Percentiles rank a stretch among this genome's conserved stretches.
These are phyloP conservation scores for Metschnikowia matae DNA, from an alignment of 805 yeast species.

Conservation along the genomic window DNA sequence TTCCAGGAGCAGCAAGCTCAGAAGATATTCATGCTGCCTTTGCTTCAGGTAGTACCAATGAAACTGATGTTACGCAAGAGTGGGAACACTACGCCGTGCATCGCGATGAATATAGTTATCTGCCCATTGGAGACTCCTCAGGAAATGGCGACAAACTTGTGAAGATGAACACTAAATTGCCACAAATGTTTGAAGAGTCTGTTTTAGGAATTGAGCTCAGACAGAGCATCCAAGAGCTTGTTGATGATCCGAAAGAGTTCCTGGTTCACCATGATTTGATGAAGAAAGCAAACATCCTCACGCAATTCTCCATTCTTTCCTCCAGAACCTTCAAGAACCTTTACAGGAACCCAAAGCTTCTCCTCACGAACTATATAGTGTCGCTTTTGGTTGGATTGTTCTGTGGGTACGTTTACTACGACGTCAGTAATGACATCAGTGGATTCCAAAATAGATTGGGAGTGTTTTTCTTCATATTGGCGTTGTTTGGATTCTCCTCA, in stretches of 20 bases:
- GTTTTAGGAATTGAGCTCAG: constrained; percentile 37
- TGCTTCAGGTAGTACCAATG: constrained; percentile 21
- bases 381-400: constrained; percentile 75
- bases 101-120: constrained; percentile 57
- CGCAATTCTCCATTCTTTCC: constrained; percentile 71
- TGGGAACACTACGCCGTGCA: constrained; percentile 87
- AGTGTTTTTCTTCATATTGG: constrained; percentile 81
- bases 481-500: constrained; percentile 91
- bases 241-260: constrained; percentile 22
- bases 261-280: constrained; percentile 31
- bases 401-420: constrained; percentile 81
- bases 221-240: constrained; percentile 31
- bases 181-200: constrained; percentile 36
- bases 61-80: constrained; percentile 63
- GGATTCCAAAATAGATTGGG: constrained; percentile 97
- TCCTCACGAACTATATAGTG: constrained; percentile 77
- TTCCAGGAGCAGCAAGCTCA: constrained; percentile 10
- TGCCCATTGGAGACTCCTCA: constrained; percentile 15
- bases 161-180: constrained; percentile 25
- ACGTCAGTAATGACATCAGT: constrained; percentile 81
- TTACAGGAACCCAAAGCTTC: constrained; percentile 87
- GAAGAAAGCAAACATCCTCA: constrained; percentile 52
- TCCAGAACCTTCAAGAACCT: constrained; percentile 88
- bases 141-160: constrained; percentile 20
- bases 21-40: constrained; percentile 31